phyloP scores from a whole-genome alignment of 176 grass and related monocot species.

The Rhynchospora tenuis region DNA sequence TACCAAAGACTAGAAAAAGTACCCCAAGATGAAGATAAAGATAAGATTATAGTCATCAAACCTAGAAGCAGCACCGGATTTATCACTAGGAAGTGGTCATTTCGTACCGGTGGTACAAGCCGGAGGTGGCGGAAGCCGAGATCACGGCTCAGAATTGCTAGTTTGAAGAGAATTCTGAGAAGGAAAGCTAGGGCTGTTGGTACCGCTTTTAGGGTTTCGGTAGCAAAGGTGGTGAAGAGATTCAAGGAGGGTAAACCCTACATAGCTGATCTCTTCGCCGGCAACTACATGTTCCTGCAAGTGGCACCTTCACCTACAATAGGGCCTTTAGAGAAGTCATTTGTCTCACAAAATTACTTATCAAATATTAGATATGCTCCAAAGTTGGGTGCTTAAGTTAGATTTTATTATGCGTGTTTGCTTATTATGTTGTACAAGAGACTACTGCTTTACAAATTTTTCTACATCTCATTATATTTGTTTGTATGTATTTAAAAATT shows the following conservation, averaged over 20 bases:
- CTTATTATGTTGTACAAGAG: constrained; percentile 5
- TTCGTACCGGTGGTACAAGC: not conserved
- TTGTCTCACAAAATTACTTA: not conserved
- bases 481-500: not conserved
- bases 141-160: constrained; percentile 40
- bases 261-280: constrained; percentile 68
- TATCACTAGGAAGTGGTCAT: not conserved
- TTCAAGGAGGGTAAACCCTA: constrained; percentile 67
- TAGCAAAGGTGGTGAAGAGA: constrained; percentile 50
- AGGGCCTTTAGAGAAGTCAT: constrained; percentile 10
- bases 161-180: constrained; percentile 38
- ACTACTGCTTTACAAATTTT: not conserved
- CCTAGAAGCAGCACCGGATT: constrained; percentile 1
- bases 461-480: not conserved
- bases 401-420: not conserved
- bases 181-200: constrained; percentile 43
- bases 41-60: constrained; percentile 16
- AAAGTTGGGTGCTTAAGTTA: not conserved
- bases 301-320: constrained; percentile 55
- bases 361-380: constrained; percentile 14
- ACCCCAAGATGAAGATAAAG: not conserved
- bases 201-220: constrained; percentile 27
- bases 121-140: constrained; percentile 24
- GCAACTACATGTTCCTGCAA: constrained; percentile 98
- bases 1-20: constrained; percentile 34